Evolutionary conservation across 768 basidiomycete species (phyloP).

Genomic region (Pisolithus albus): DNA sequence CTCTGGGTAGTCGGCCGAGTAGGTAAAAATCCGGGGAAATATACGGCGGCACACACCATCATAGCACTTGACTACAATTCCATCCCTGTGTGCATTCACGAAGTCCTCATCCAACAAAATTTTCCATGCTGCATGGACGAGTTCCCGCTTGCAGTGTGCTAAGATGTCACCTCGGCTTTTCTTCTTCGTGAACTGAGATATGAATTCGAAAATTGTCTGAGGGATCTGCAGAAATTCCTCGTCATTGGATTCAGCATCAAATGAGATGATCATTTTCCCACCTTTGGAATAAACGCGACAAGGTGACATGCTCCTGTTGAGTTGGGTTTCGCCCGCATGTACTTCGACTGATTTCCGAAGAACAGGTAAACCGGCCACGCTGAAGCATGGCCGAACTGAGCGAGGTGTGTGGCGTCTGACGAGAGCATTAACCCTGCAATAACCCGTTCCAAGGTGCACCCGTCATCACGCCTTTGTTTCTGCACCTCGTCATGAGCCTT

Average conservation of each 20-base stretch:
- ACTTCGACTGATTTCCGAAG: slow-evolving; percentile 38
- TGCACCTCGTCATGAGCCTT: slow-evolving; percentile 26
- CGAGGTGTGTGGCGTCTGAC: not conserved
- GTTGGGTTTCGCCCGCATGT: slow-evolving; percentile 21
- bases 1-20: slow-evolving; percentile 9
- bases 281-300: slow-evolving; percentile 38
- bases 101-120: slow-evolving; percentile 19
- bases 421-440: slow-evolving; percentile 4
- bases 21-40: slow-evolving; percentile 13
- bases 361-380: slow-evolving; percentile 37
- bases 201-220: not conserved
- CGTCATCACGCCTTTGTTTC: slow-evolving; percentile 15
- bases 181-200: not conserved
- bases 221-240: not conserved
- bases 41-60: slow-evolving; percentile 12
- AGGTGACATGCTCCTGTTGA: slow-evolving; percentile 30
- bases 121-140: slow-evolving; percentile 14
- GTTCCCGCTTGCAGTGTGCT: slow-evolving; percentile 14
- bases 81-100: slow-evolving; percentile 11
- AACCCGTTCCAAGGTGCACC: slow-evolving; percentile 9
- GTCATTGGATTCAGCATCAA: not conserved
- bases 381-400: slow-evolving; percentile 27
- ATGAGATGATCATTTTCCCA: slow-evolving; percentile 7
- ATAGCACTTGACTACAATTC: slow-evolving; percentile 8
- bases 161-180: not conserved